These are phyloP conservation scores for Pseudogymnoascus sp. DNA, from an alignment of 2,329 filamentous ascomycete species.

Conservation along the genomic window DNA sequence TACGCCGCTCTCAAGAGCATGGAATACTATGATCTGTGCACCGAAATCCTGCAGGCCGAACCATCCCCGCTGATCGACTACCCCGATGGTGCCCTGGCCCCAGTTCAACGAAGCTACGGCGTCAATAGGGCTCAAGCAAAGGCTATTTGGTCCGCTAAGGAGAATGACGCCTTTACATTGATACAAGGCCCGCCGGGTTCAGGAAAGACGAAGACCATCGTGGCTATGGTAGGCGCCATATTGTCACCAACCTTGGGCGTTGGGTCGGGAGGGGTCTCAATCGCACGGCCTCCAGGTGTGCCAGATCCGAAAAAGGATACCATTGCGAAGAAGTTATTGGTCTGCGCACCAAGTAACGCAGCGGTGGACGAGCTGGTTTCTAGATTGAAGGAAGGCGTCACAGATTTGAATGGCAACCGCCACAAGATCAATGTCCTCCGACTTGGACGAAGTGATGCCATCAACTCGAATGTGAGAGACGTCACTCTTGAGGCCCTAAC, in stretches of 20 bases:
- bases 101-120: constrained; percentile 65
- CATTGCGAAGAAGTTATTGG: constrained; percentile 71
- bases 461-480: constrained; percentile 80
- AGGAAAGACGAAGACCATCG: constrained; percentile 96
- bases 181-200: constrained; percentile 95
- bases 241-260: constrained; percentile 49
- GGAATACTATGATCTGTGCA: constrained; percentile 91
- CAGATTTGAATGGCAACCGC: constrained; percentile 60
- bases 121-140: constrained; percentile 85
- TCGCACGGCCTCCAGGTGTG: constrained; percentile 30
- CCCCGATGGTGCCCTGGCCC: constrained; percentile 60
- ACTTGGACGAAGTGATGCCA: constrained; percentile 81
- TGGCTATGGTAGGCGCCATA: constrained; percentile 87
- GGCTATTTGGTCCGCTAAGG: constrained; percentile 82
- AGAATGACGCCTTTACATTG: constrained; percentile 94
- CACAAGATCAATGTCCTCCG: constrained; percentile 82
- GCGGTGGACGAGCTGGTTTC: constrained; percentile 94
- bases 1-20: constrained; percentile 85
- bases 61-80: constrained; percentile 84
- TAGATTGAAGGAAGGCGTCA: constrained; percentile 80
- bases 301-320: constrained; percentile 28
- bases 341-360: constrained; percentile 97
- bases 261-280: constrained; percentile 36
- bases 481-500: constrained; percentile 92
- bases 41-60: constrained; percentile 80